These are phyloP conservation scores for Penicillium verhagenii DNA, from an alignment of 495 filamentous ascomycete genomes.

Conservation along the genomic window DNA sequence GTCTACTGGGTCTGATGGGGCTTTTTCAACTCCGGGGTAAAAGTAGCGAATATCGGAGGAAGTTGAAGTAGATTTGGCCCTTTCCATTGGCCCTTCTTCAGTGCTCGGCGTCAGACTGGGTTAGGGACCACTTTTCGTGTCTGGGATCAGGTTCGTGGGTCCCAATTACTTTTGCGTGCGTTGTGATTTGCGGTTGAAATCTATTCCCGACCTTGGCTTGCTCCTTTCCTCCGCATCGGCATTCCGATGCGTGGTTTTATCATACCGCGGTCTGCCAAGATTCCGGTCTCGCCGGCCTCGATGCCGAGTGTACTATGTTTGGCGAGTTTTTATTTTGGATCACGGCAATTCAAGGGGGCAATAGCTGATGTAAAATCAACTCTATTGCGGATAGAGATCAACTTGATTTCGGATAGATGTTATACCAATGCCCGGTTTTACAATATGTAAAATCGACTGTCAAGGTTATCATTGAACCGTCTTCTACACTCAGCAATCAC, in stretches of 20 bases:
- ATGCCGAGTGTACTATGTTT: background rate
- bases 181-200: slow-evolving; percentile 19
- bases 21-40: slow-evolving; percentile 19
- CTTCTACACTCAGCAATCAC: no score
- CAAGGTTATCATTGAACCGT: no score
- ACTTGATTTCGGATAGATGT: no score
- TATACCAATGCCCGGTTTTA: no score
- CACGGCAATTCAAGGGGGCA: background rate
- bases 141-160: background rate
- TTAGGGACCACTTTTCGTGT: slow-evolving; percentile 9
- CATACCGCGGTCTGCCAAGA: slow-evolving; percentile 2
- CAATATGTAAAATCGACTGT: no score
- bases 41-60: slow-evolving; percentile 29
- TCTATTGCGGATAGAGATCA: no score
- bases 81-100: background rate
- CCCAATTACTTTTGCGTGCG: background rate
- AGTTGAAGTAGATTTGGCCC: background rate
- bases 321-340: background rate
- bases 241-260: slow-evolving; percentile 16
- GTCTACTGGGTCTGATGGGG: slow-evolving; percentile 5
- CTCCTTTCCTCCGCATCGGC: slow-evolving; percentile 28
- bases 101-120: background rate
- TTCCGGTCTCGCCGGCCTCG: slow-evolving; percentile 21
- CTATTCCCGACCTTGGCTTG: slow-evolving; percentile 17
- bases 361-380: no score